A percentile compares a stretch with the other conserved stretches of the same genome.
Evolutionary conservation across 2,329 filamentous ascomycete species (phyloP).

Genomic region (Tolypocladium album): DNA sequence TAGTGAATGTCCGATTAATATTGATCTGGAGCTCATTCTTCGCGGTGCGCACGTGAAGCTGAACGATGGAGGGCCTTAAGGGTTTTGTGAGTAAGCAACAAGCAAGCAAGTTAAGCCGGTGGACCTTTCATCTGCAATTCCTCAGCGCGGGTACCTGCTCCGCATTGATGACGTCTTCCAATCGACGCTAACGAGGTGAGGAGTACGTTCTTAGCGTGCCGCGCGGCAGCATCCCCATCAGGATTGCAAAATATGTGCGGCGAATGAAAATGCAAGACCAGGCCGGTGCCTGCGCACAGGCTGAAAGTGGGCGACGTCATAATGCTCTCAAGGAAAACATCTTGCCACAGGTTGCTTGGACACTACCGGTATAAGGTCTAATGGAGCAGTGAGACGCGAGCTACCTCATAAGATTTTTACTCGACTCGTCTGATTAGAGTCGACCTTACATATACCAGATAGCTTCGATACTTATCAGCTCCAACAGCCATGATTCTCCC

Average conservation of each 20-base stretch:
- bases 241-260: too few species aligned
- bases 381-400: not conserved
- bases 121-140: too few species aligned
- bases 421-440: not conserved
- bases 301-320: not conserved
- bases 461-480: not conserved
- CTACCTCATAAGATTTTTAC: not conserved
- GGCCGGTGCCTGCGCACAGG: too few species aligned
- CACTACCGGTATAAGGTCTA: not conserved
- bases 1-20: too few species aligned
- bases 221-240: too few species aligned
- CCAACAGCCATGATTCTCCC: conserved; percentile 9
- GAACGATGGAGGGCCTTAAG: too few species aligned
- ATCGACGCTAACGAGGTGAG: not conserved
- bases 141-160: not conserved
- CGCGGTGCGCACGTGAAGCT: too few species aligned
- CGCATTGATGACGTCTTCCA: not conserved
- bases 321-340: not conserved
- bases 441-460: not conserved
- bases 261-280: too few species aligned
- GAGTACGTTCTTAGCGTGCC: too few species aligned
- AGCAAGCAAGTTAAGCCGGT: too few species aligned
- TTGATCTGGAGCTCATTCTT: too few species aligned
- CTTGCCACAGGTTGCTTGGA: not conserved
- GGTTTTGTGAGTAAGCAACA: too few species aligned